These are phyloP conservation scores for Sporothrix inflata DNA, from an alignment of 2,329 filamentous ascomycete genomes.

Conservation along the genomic window DNA sequence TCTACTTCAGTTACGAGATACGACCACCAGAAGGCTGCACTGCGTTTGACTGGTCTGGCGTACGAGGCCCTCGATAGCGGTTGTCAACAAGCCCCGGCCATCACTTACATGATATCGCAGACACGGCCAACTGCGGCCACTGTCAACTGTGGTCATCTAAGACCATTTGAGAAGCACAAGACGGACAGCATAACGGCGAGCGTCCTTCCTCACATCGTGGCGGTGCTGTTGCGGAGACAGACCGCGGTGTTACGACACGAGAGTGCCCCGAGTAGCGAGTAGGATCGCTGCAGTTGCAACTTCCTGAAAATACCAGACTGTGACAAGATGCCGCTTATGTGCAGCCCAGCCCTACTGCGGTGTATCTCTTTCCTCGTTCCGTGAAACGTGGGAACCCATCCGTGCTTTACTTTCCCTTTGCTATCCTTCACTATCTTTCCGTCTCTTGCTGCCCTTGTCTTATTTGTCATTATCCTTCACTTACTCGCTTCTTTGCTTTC, in stretches of 20 bases:
- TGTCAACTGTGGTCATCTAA: not conserved
- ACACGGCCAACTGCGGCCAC: not conserved
- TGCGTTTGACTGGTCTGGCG: not conserved
- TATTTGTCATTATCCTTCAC: not conserved
- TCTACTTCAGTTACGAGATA: slow-evolving; percentile 19
- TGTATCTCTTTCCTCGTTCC: not conserved
- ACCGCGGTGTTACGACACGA: not conserved
- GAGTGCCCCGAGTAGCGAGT: not conserved
- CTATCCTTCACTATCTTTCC: not conserved
- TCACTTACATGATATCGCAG: not conserved
- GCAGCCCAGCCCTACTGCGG: slow-evolving; percentile 6
- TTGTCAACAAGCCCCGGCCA: not conserved
- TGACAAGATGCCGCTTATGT: not conserved
- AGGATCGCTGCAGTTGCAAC: slow-evolving; percentile 3
- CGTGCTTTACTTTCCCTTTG: not conserved
- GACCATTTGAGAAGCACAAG: not conserved
- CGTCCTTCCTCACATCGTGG: not conserved
- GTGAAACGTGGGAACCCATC: not conserved
- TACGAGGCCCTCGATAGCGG: not conserved
- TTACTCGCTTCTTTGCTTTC: not conserved
- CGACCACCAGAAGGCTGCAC: not conserved
- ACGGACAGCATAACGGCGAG: not conserved
- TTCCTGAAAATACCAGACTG: not conserved
- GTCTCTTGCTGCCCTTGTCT: not conserved
- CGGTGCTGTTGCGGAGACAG: not conserved